Conservation (phyloP, 306 rosid genomes). For the Cucumis melo region DNA sequence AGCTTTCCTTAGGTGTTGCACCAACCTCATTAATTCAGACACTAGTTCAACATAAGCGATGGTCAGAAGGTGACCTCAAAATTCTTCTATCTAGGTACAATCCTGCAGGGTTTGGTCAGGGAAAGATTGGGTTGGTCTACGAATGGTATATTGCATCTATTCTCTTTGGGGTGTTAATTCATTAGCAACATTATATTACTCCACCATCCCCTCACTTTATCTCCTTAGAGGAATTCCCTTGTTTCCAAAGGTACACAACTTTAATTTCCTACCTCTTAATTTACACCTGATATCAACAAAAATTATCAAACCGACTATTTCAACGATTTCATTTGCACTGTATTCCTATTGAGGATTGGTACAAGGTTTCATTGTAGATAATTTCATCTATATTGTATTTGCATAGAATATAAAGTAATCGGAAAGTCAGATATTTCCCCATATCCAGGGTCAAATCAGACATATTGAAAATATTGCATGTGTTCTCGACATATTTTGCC, state of each 20-base stretch:
- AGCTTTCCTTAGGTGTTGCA: slow-evolving; percentile 55
- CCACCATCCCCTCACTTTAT: slow-evolving; percentile 49
- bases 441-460: too few species aligned
- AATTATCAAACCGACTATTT: too few species aligned
- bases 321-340: too few species aligned
- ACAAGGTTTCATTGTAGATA: too few species aligned
- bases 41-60: slow-evolving; percentile 69
- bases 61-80: slow-evolving; percentile 70
- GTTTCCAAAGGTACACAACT: slow-evolving; percentile 45
- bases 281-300: not conserved
- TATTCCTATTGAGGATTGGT: too few species aligned
- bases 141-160: slow-evolving; percentile 37
- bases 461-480: too few species aligned
- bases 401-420: too few species aligned
- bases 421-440: too few species aligned
- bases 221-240: slow-evolving; percentile 49
- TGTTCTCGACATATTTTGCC: too few species aligned
- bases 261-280: not conserved
- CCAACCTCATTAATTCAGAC: slow-evolving; percentile 35
- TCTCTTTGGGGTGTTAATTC: slow-evolving; percentile 47
- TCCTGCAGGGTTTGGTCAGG: slow-evolving; percentile 39
- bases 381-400: too few species aligned
- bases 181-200: slow-evolving; percentile 39
- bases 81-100: slow-evolving; percentile 45
- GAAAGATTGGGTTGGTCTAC: slow-evolving; percentile 43